Evolutionary conservation across 179 eudicot genomes (phyloP), one percentile per base, ranked within the genome.

Genomic region (Vitellaria paradoxa): DNA sequence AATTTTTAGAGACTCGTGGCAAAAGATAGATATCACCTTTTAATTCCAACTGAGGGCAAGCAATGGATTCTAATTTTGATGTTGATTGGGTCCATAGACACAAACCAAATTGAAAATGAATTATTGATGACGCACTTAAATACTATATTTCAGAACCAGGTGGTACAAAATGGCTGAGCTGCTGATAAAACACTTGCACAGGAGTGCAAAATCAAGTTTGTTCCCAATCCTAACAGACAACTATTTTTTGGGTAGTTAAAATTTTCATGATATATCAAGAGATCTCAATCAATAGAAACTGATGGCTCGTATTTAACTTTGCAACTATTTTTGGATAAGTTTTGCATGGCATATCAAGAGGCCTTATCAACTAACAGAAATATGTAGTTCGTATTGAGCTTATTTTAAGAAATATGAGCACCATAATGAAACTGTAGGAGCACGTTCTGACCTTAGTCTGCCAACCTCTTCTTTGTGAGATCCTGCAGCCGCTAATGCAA

Each of bases 391-490:
- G 52, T 73, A 45, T 49, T 49, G 50, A 59, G 8, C 65, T 79
- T n/a, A 45, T 17, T 53, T 42, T 40, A 53, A 73, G 14, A 69
- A 14, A 46, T 50, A 11, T 14, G 49, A 75, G 65, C 26, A 67
- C 52, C 46, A 56, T 50, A 42, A 42, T 37, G 23, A 68, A 74
- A 57, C 8, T 23, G 59, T 46, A 65, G 72, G 69, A 69, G 61
- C 73, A 77, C 72, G 3, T 79, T 62, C 92, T 83, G 74, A 92
- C 99, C 91, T 96, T 82, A 96, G 87, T 81, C 93, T 89, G 83
- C 94, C 99, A 80, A 88, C 93, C 89, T 96, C 99, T 83, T 96
- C 99, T 84, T 96, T 91, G 77, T 96, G 99, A 80, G 99, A 93
- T 61, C 86, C 91, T 74, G 94, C 99, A 83, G 99, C 96, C 71